These are phyloP conservation scores for Cystoisospora suis DNA, from an alignment of 169 alveolate species.

Conservation along the genomic window DNA sequence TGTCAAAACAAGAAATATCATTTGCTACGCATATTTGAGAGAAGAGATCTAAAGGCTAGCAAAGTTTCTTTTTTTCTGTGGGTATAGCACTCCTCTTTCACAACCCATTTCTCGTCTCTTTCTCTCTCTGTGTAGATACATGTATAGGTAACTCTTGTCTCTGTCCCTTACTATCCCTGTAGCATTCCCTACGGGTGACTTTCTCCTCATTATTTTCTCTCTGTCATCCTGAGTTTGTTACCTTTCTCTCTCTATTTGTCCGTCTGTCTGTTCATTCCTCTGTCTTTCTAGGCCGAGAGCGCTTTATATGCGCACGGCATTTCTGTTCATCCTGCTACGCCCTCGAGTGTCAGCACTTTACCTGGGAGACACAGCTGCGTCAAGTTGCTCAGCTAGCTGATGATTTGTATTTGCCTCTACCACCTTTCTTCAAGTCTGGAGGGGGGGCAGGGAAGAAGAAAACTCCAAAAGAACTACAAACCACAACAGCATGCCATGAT, in stretches of 20 bases:
- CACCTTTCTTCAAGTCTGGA: no score
- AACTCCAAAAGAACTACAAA: no score
- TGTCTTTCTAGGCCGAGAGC: constrained; percentile 2
- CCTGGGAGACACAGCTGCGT: constrained; percentile 30
- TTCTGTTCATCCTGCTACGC: constrained; percentile 22
- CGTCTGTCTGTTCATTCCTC: not conserved
- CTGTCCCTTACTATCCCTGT: not conserved
- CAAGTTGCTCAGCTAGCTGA: constrained; percentile 22
- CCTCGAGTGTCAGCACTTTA: constrained; percentile 9
- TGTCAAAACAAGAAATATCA: no score
- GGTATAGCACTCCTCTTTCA: not conserved
- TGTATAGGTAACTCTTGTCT: no score
- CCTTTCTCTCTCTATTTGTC: not conserved
- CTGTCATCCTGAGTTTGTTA: not conserved
- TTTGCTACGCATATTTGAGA: no score
- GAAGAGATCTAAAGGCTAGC: no score
- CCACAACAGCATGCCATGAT: no score
- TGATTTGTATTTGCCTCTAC: not conserved
- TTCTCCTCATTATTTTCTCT: not conserved
- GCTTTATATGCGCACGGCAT: constrained; percentile 18
- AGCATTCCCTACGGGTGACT: not conserved
- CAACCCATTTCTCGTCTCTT: not conserved
- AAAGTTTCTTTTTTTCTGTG: no score
- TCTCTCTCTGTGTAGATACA: not conserved
- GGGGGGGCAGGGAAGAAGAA: no score